phyloP scores from a whole-genome alignment of 768 basidiomycete species.

The Russula griseocarnosa region DNA sequence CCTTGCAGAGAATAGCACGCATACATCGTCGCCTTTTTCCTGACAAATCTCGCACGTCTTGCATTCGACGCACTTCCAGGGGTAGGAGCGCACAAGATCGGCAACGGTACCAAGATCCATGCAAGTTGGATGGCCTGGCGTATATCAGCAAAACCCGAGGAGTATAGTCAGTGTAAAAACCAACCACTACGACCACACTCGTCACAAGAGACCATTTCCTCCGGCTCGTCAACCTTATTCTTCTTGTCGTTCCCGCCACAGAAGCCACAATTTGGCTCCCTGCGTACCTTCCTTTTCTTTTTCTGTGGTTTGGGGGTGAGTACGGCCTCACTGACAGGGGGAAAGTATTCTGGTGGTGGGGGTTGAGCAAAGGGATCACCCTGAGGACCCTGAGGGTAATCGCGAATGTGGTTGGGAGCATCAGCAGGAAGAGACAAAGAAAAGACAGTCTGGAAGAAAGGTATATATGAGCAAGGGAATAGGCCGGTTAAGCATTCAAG shows the following conservation, averaged over 20 bases:
- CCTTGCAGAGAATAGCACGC: slow-evolving; percentile 34
- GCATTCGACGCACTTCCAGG: slow-evolving; percentile 89
- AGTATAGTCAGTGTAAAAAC: slow-evolving; percentile 28
- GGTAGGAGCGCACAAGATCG: slow-evolving; percentile 62
- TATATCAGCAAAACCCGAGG: slow-evolving; percentile 14
- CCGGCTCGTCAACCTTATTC: slow-evolving; percentile 56
- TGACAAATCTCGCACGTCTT: slow-evolving; percentile 87
- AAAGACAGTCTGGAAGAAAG: slow-evolving; percentile 17
- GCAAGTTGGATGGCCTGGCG: slow-evolving; percentile 81
- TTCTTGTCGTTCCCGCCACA: slow-evolving; percentile 62
- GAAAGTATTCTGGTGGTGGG: slow-evolving; percentile 49
- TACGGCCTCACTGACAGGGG: slow-evolving; percentile 42
- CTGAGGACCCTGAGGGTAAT: slow-evolving; percentile 71
- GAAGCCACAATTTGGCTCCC: slow-evolving; percentile 72
- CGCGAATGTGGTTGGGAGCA: slow-evolving; percentile 33
- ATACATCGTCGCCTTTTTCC: slow-evolving; percentile 83
- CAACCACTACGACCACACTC: slow-evolving; percentile 82
- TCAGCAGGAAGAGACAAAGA: slow-evolving; percentile 26
- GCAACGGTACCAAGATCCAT: slow-evolving; percentile 59
- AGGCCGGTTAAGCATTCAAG: slow-evolving; percentile 8
- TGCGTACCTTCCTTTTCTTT: slow-evolving; percentile 43
- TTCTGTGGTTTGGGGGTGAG: slow-evolving; percentile 42
- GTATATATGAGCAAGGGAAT: slow-evolving; percentile 19
- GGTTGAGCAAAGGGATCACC: slow-evolving; percentile 81
- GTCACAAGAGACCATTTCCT: slow-evolving; percentile 72